phyloP scores from a whole-genome alignment of 768 basidiomycete genomes.

The Suillus ampliporus region DNA sequence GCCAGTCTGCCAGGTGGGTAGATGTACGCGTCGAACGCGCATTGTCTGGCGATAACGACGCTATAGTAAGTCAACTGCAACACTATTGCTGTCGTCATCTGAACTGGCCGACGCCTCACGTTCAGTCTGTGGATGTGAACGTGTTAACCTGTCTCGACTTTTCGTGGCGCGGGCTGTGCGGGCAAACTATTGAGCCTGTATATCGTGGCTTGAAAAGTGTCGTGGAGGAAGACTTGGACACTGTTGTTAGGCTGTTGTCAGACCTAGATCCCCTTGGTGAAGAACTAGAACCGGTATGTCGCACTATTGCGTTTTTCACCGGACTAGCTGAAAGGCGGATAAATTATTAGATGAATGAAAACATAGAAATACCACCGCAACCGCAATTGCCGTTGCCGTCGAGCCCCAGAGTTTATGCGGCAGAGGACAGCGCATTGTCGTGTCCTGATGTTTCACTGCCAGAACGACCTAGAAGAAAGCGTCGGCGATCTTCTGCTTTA shows the following conservation, averaged over 20 bases:
- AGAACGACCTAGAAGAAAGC: slow-evolving; percentile 20
- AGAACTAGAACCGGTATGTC: slow-evolving; percentile 25
- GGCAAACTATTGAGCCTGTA: slow-evolving; percentile 38
- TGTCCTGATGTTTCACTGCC: slow-evolving; percentile 4
- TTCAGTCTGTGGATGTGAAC: slow-evolving; percentile 23
- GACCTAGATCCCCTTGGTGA: slow-evolving; percentile 40
- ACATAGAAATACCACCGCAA: background rate
- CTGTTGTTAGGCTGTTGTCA: slow-evolving; percentile 47
- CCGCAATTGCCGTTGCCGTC: background rate
- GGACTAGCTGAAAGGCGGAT: background rate
- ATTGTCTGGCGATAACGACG: slow-evolving; percentile 12
- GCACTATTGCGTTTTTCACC: background rate
- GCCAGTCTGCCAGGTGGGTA: slow-evolving; percentile 17
- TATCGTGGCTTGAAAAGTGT: slow-evolving; percentile 42
- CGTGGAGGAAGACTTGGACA: slow-evolving; percentile 45
- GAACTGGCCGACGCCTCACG: background rate
- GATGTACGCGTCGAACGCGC: slow-evolving; percentile 15
- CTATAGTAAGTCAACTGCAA: slow-evolving; percentile 18
- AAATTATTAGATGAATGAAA: background rate
- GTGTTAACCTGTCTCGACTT: slow-evolving; percentile 15
- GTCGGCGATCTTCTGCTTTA: slow-evolving; percentile 17
- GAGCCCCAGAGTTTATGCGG: background rate
- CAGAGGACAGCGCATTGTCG: background rate
- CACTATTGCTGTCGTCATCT: background rate
- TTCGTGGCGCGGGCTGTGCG: slow-evolving; percentile 38